Evolutionary conservation across 257 asterid genomes (phyloP), one percentile per base, ranked within the genome.

Genomic region (Nicotiana attenuata): DNA sequence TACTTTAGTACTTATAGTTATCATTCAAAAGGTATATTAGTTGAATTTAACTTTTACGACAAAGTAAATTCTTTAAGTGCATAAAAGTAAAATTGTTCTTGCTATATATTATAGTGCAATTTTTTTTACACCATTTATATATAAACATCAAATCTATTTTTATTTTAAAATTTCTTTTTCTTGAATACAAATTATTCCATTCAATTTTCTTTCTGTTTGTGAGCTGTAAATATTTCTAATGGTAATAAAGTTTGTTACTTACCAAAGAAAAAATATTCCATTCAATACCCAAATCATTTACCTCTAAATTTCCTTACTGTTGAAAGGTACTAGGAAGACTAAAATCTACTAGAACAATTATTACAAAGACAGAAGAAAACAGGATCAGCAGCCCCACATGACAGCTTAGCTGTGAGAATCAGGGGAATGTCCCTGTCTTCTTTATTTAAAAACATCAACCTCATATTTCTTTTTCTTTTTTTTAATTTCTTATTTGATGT

Each of bases 361-460:
- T 73, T 73, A 24, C 41, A 15, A 47, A 45, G 61, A 29, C 24
- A 24, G 24, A 50, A 50, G 16, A 14, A 47, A 47, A 50, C 61
- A 50, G 22, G 10, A 8, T 15, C 26, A 24, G 41, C 80, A 75
- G 64, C 45, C 64, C 41, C 80, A 75, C 80, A 75, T 50, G 80
- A 50, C 63, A 26, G 80, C 63, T 75, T 50, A 75, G 80, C 64
- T 75, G 80, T 75, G 80, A 75, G 20, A 73, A 45, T 24, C 78
- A 47, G 13, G 26, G 38, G 61, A 75, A 75, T 75, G 80, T 75
- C 64, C 52, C 38, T 75, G 41, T 50, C 80, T 50, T 24, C 50
- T 41, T 41, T 41, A 2, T 41, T 1, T n/a, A n/a, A n/a, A 9
- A 41, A 41, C 50, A 41, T 41, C 3, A 41, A 41, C 50, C 50